Base-by-base conservation (phyloP, 148 eudicot species). In the Rhododendron kiyosumense region DNA sequence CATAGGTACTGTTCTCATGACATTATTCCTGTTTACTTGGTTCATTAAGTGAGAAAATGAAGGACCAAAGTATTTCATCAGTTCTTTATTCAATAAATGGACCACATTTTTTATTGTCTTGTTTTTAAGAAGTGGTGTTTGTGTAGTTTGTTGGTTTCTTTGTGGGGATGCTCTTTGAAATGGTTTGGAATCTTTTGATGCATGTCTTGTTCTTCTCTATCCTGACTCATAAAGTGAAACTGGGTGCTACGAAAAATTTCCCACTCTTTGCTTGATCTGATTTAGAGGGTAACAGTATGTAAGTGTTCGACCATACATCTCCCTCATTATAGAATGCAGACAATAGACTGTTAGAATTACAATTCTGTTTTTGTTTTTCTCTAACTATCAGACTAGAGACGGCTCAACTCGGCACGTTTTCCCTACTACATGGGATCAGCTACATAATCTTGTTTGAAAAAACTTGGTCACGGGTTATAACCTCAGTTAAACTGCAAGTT, bases 11-110 rank as follows among this genome's bases (percentile, higher is more conserved):
- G 28, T 34, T 71, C 22, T 73, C 57, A 49, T 6, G 65, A 73
- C 43, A 46, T 38, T 48, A 20, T 49, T 84, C 65, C 2, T 46
- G 59, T 69, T 5, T 32, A 17, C 10, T 46, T 46, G 54, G 38
- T 83, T 74, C 32, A 54, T 52, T 81, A 34, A 81, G 59, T 81
- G 38, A 36, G n/a, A 81, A 81, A 81, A 34, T 81, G 46, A 49
- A 46, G 67, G 34, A 41, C 46, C 67, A 61, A 61, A 22, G 45
- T 61, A 12, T 61, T 61, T 61, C 45, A 82, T 59, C 75, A 61
- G 49, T 82, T 28, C 5, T n/a, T 26, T 4, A 74, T 74, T 30
- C 18, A 67, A n/a, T 5, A 59, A 20, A 59, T 59, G 74, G 15
- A 2, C 71, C 32, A 26, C 11, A n/a, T 14, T 73, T 74, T 30